Base-by-base conservation (phyloP, 2,329 filamentous ascomycete genomes). In the Berkeleyomyces basicola region DNA sequence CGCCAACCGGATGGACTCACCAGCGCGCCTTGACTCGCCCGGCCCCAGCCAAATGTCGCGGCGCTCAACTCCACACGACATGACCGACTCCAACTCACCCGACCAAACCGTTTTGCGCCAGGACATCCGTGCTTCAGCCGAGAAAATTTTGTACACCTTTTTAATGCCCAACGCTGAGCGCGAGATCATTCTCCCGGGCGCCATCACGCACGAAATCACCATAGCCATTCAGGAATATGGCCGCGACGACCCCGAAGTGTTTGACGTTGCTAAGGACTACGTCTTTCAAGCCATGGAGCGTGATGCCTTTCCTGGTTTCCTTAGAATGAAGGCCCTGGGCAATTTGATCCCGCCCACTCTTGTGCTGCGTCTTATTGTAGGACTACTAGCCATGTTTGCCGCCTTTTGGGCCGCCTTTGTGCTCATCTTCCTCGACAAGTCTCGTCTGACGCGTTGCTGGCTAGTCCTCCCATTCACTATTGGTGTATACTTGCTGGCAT, bases 211-310 rank as follows among this genome's bases (percentile, higher is more conserved):
- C 62, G 85, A 91, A 33, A 91, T 97, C 65, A 95, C 90, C 46
- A 81, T 85, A 23, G 83, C 89, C 11, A 95, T 99, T 66, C 93
- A 99, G 74, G 87, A 92, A 68, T 85, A 90, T 67, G 89, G 90
- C 55, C 85, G 93, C 68, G 93, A 97, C 69, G 93, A 99, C 71
- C 93, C 93, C 0, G 93, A 99, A 73, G 87, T 99, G 10, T 99
- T 99, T 69, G 93, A 97, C 71, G 85, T 89, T 23, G 93, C 93
- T 62, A 99, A 99, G 77, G 93, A 99, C 76, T 99, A 97, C 72
- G 93, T 97, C 66, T 99, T 97, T 74, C 95, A 99, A 75, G 95
- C 95, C 42, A 99, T 99, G 93, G 95, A 99, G 75, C 84, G 95
- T 63, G 93, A 99, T 75, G 93, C 95, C n/a, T 99, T 96, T 72